A percentile compares a stretch with the other conserved stretches of the same genome.
Conservation (phyloP, 1,284 basidiomycete genomes). For the Cutaneotrichosporon sp. region DNA sequence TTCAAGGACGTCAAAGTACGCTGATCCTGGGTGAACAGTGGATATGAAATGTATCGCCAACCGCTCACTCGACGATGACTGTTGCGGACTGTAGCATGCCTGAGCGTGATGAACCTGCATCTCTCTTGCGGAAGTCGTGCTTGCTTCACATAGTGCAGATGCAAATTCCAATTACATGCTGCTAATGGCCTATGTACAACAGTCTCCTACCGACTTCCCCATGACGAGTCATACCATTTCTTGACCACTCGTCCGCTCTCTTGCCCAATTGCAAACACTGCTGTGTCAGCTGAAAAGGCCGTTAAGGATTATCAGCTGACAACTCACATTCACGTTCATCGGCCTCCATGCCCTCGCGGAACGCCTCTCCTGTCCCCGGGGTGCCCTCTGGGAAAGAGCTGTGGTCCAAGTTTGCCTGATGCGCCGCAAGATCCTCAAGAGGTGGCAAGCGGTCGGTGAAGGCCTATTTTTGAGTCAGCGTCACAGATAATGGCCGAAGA, state of each 20-base stretch:
- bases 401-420: slow-evolving; percentile 64
- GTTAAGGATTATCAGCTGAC: neutral
- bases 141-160: too few species aligned
- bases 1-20: too few species aligned
- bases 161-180: neutral
- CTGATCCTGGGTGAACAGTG: too few species aligned
- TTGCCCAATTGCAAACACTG: slow-evolving; percentile 57
- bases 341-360: slow-evolving; percentile 79
- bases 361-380: slow-evolving; percentile 57
- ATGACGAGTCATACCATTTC: slow-evolving; percentile 66
- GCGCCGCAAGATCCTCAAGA: slow-evolving; percentile 82
- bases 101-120: too few species aligned
- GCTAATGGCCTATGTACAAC: neutral
- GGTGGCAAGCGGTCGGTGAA: slow-evolving; percentile 72
- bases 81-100: too few species aligned
- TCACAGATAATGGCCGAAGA: neutral
- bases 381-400: slow-evolving; percentile 46
- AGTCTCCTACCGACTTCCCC: slow-evolving; percentile 9
- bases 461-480: slow-evolving; percentile 53
- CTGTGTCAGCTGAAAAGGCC: slow-evolving; percentile 2
- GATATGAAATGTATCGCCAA: too few species aligned
- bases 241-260: slow-evolving; percentile 71
- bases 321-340: slow-evolving; percentile 78
- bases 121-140: too few species aligned
- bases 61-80: too few species aligned